Evolutionary conservation across 352 stramenopile genomes (phyloP), one percentile per base, ranked within the genome.

Genomic region (Phytophthora chlamydospora): DNA sequence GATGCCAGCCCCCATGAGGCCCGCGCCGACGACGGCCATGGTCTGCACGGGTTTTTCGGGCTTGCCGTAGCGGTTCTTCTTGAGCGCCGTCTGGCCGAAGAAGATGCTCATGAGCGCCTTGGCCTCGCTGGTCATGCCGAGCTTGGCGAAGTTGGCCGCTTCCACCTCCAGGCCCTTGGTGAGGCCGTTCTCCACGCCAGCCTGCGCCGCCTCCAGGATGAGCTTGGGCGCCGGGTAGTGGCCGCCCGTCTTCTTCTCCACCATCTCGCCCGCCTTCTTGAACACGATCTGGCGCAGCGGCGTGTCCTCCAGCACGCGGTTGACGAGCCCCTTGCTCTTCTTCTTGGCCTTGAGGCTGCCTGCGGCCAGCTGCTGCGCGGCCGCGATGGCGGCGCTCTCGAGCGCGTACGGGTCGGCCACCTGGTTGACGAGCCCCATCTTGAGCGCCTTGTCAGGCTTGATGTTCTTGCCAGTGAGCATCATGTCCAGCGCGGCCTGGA

Each of bases 1-100:
- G 67, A 99, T 99, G 16, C 97, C 97, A 14, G 96, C 95, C 46
- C 97, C 97, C 97, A 99, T 99, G 27, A 99, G 85, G 11, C 97
- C 97, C 17, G 96, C 97, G n/a, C 97, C 97, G 48, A 99, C 85
- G 3, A 99, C 96, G 0, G 91, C 93, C 53, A 99, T 95, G 24
- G 87, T 98, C 60, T 98, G 85, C 24, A 97, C 85, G 14, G 76
- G 81, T 67, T 93, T 80, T 47, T 74, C 58, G 0, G 96, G 92
- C 44, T 94, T 93, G 53, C 89, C 91, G 66, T 97, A 99, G 16
- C 88, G 82, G 76, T 99, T 98, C 78, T 99, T 99, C 83, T 99
- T 99, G 45, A 99, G 86, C 41, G 90, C 80, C n/a, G 90, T 99
- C 78, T 97, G 98, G 21, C 95, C 95, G 69, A 99, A 97, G 78